Base-by-base conservation (phyloP, 1,284 basidiomycete genomes). In the Leucoagaricus sp. region DNA sequence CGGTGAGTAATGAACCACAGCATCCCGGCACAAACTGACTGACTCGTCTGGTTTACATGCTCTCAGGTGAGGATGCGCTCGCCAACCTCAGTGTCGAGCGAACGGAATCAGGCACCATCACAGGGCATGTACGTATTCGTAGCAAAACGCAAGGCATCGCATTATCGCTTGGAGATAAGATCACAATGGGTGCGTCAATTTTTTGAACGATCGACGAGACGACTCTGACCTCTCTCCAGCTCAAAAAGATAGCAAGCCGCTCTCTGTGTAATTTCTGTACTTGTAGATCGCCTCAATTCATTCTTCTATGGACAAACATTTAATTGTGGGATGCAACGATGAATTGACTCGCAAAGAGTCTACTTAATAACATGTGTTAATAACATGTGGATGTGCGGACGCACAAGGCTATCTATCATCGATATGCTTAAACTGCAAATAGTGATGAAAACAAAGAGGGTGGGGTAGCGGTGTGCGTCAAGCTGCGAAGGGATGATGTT, bases 101-200 rank as follows among this genome's bases (percentile, higher is more conserved):
- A 67, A 88, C 91, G 40, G 91, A 94, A 54, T 77, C 75, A 12
- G 94, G 94, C 1, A 82, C 80, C 4, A 89, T 97, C 64, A 88
- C 88, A 25, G 94, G 94, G 0, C 94, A 96, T 73, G 93, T 96
- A 21, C 84, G 94, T 52, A 97, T 96, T 67, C 85, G 94, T 57
- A 94, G 91, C 69, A 97, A 96, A 77, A 96, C 93, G 31, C 94
- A 96, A 70, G 94, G 94, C 47, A 98, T 98, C 62, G 96, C 96
- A 4, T 78, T 98, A 61, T 94, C 92, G 31, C 74, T 99, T 61
- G 96, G 96, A 23, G 94, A 97, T 75, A 84, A 91, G 68, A 95
- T 96, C 66, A 92, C 91, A n/a, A 86, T 93, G 82, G 87, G 89
- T 91, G 65, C 61, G 84, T 69, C 13, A 46, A 49, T 25, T 57